Evolutionary conservation across 192 early-diverging fungal species (phyloP).

Genomic region (Mortierella antarctica): DNA sequence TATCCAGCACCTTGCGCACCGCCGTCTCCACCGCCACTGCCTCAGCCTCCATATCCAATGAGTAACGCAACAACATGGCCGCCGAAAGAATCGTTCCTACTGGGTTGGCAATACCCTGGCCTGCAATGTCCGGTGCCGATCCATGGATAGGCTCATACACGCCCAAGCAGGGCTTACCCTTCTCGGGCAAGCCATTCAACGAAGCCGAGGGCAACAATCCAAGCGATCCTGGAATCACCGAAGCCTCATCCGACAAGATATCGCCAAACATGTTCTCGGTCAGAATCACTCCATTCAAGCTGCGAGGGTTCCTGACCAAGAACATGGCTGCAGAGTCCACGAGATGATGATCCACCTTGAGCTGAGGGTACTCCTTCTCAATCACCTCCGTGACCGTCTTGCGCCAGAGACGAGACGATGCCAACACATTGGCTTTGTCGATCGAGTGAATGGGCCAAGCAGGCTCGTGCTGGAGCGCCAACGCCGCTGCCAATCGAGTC

Average conservation of each 20-base stretch:
- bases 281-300: conserved; percentile 93
- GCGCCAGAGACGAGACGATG: conserved; percentile 97
- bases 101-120: conserved; percentile 96
- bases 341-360: conserved; percentile 90
- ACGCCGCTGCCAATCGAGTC: conserved; percentile 90
- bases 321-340: conserved; percentile 98
- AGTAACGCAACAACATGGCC: conserved; percentile 96
- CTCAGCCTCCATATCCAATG: conserved; percentile 89
- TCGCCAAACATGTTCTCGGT: conserved; percentile 99
- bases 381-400: conserved; percentile 92
- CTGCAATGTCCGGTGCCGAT: conserved; percentile 98
- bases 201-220: conserved; percentile 94
- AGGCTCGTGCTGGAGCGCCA: conserved; percentile 84
- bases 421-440: conserved; percentile 99
- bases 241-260: conserved; percentile 95
- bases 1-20: conserved; percentile 92
- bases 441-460: conserved; percentile 92
- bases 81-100: conserved; percentile 96
- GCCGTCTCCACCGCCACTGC: conserved; percentile 93
- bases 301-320: conserved; percentile 91
- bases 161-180: conserved; percentile 77
- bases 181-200: conserved; percentile 87
- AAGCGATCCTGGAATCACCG: conserved; percentile 93
- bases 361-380: conserved; percentile 87
- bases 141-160: conserved; percentile 99